Evolutionary conservation across 768 basidiomycete genomes (phyloP).

Genomic region (Pisolithus orientalis): DNA sequence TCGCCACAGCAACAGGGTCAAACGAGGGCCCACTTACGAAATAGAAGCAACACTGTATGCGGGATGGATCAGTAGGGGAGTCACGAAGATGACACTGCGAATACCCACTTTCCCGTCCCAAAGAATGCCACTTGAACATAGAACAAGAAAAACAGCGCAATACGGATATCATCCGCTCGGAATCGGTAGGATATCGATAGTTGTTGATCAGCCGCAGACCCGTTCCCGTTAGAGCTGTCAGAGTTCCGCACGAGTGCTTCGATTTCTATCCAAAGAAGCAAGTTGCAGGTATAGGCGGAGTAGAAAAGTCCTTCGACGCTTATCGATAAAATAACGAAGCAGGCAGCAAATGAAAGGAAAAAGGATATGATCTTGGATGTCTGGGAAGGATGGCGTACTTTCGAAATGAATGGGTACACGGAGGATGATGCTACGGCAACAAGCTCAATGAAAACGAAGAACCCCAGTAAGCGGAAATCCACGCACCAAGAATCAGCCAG

Average conservation of each 20-base stretch:
- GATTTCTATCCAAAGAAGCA: conserved; percentile 63
- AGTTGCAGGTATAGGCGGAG: conserved; percentile 54
- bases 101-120: conserved; percentile 72
- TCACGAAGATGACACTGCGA: background rate
- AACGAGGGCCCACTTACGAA: conserved; percentile 42
- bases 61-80: background rate
- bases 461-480: background rate
- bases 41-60: conserved; percentile 68
- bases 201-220: conserved; percentile 1
- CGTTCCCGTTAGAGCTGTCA: background rate
- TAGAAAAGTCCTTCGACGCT: conserved; percentile 80
- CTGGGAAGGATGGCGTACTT: conserved; percentile 30
- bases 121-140: conserved; percentile 87
- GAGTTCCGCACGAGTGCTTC: conserved; percentile 35
- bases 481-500: conserved; percentile 61
- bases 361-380: conserved; percentile 51
- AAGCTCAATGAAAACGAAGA: background rate
- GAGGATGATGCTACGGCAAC: conserved; percentile 41
- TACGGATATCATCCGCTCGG: conserved; percentile 57
- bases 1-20: background rate
- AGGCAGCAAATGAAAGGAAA: conserved; percentile 68
- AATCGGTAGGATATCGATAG: conserved; percentile 33
- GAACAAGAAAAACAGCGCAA: conserved; percentile 77
- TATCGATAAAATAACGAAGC: conserved; percentile 76
- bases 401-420: conserved; percentile 42